These are phyloP conservation scores for Purpureocillium lavendulum DNA, from an alignment of 2,329 filamentous ascomycete genomes.

Conservation along the genomic window DNA sequence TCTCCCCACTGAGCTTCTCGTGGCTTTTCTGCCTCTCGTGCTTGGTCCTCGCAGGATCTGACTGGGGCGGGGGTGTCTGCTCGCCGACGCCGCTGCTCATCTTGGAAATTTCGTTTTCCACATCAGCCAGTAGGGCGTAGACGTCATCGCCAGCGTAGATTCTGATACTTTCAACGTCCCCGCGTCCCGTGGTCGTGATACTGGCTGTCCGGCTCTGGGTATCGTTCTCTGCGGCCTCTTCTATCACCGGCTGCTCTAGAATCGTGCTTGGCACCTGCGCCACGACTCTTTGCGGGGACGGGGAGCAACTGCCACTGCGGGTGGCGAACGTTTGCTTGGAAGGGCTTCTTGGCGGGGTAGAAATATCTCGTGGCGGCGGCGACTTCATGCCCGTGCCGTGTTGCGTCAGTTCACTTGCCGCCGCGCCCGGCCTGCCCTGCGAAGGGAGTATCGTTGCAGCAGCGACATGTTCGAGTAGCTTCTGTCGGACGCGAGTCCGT, in stretches of 20 bases:
- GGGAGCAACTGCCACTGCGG: constrained; percentile 27
- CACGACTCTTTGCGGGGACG: constrained; percentile 42
- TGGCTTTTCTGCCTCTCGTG: constrained; percentile 42
- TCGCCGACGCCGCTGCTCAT: constrained; percentile 19
- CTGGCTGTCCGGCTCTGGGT: constrained; percentile 16
- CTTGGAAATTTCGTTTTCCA: constrained; percentile 40
- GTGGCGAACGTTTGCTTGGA: constrained; percentile 10
- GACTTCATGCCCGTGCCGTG: constrained; percentile 30
- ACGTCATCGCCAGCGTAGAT: constrained; percentile 62
- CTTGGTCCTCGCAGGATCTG: constrained; percentile 20
- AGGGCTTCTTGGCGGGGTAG: constrained; percentile 33
- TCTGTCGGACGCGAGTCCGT: constrained; percentile 66
- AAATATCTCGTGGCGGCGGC: constrained; percentile 33
- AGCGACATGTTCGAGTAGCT: constrained; percentile 73
- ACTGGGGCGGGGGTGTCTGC: constrained; percentile 2
- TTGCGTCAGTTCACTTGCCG: constrained; percentile 31
- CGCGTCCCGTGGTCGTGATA: constrained; percentile 20
- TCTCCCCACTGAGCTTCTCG: constrained; percentile 35
- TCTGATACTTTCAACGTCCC: constrained; percentile 54
- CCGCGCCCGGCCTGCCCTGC: constrained; percentile 6
- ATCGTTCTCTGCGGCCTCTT: constrained; percentile 24
- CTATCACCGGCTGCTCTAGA: constrained; percentile 39
- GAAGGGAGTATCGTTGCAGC: constrained; percentile 51
- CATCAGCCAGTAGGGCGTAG: constrained; percentile 57
- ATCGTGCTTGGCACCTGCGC: constrained; percentile 49